phyloP scores from a whole-genome alignment of 2,329 filamentous ascomycete genomes.

The Fusarium oligoseptatum region DNA sequence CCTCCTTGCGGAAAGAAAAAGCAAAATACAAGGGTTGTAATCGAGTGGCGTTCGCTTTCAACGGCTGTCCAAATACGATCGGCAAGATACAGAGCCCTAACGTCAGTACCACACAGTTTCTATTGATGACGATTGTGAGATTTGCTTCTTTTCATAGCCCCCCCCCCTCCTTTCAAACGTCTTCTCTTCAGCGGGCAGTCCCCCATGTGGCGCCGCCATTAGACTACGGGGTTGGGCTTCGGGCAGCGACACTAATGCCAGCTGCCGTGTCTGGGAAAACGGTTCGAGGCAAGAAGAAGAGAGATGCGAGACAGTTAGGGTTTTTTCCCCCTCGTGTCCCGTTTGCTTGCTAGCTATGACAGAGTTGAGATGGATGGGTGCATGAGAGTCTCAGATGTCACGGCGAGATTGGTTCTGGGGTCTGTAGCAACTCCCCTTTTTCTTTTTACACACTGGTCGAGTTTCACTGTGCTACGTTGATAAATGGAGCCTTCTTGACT shows the following conservation, averaged over 20 bases:
- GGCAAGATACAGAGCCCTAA: neutral
- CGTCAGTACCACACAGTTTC: neutral
- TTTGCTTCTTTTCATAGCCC: neutral
- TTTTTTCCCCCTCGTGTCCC: neutral
- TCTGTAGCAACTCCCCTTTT: neutral
- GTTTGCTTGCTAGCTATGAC: neutral
- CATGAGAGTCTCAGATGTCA: neutral
- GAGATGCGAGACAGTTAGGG: neutral
- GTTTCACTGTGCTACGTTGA: neutral
- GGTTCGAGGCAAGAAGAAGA: slow-evolving; percentile 3
- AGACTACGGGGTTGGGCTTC: neutral
- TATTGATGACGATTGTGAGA: neutral
- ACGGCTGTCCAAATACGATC: neutral
- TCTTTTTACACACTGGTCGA: neutral
- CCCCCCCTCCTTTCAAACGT: neutral
- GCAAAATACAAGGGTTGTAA: neutral
- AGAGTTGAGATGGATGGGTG: neutral
- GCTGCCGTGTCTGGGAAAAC: slow-evolving; percentile 5
- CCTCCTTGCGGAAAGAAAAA: neutral
- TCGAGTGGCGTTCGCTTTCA: neutral
- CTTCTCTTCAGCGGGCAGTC: neutral
- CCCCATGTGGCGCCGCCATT: slow-evolving; percentile 28
- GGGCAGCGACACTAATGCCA: slow-evolving; percentile 21
- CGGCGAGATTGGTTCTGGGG: neutral
- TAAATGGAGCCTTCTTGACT: neutral